These are phyloP conservation scores for Ophiognomonia clavigignenti-juglandacearum DNA, from an alignment of 2,329 filamentous ascomycete genomes.

Conservation along the genomic window DNA sequence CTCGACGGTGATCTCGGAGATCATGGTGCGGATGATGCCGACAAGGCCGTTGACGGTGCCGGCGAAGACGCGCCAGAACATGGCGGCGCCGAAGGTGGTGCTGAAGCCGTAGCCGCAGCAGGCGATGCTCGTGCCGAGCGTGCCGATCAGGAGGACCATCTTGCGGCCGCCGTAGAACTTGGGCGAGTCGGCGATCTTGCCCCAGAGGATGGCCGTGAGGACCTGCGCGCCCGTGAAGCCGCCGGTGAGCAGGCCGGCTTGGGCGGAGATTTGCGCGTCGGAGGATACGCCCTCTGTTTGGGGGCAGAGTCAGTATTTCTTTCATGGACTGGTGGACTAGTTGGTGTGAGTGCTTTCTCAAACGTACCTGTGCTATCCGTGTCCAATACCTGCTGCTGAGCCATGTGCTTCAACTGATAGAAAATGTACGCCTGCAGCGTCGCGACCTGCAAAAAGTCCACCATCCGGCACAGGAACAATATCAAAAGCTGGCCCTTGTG, in stretches of 20 bases:
- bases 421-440: slow-evolving; percentile 68
- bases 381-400: slow-evolving; percentile 8
- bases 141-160: slow-evolving; percentile 63
- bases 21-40: slow-evolving; percentile 44
- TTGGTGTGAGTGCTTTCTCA: too few relatives aligned
- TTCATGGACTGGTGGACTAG: too few relatives aligned
- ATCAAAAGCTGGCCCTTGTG: slow-evolving; percentile 67
- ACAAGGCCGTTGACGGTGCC: slow-evolving; percentile 50
- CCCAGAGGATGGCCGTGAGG: slow-evolving; percentile 69
- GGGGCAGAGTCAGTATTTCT: too few relatives aligned
- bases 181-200: slow-evolving; percentile 56
- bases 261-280: slow-evolving; percentile 54
- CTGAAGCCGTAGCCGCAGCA: slow-evolving; percentile 71
- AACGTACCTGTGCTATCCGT: slow-evolving; percentile 11
- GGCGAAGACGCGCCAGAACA: slow-evolving; percentile 61
- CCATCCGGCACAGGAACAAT: slow-evolving; percentile 64
- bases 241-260: slow-evolving; percentile 66
- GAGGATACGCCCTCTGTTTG: slow-evolving; percentile 42
- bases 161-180: slow-evolving; percentile 55
- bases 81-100: slow-evolving; percentile 56
- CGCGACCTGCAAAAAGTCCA: slow-evolving; percentile 69
- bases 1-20: slow-evolving; percentile 43
- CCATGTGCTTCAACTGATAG: slow-evolving; percentile 67
- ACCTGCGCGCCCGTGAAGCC: slow-evolving; percentile 72
- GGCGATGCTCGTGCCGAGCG: slow-evolving; percentile 62